Evolutionary conservation across 345 rosid genomes (phyloP).

Genomic region (Raphanus raphanistrum): DNA sequence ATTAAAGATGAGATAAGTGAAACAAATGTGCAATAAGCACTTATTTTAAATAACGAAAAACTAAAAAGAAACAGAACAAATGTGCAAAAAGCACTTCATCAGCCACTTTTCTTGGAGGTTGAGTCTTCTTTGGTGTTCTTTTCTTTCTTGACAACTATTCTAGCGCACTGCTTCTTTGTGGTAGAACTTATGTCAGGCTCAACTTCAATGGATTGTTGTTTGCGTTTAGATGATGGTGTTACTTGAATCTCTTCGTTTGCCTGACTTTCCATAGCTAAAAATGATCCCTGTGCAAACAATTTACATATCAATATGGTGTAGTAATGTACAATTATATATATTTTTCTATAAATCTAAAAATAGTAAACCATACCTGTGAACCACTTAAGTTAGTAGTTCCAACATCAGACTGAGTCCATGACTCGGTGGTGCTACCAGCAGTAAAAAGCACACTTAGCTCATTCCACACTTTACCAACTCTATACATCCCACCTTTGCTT

Average conservation of each 20-base stretch:
- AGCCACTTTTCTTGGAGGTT: neutral
- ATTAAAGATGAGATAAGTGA: neutral
- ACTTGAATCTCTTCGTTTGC: neutral
- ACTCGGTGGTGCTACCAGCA: neutral
- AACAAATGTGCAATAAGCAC: neutral
- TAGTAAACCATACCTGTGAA: neutral
- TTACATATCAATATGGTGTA: neutral
- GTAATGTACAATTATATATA: too few relatives aligned
- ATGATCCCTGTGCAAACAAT: neutral
- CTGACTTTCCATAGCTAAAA: neutral
- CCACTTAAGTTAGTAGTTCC: neutral
- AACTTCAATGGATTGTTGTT: neutral
- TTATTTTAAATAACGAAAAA: neutral
- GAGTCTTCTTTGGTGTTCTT: neutral
- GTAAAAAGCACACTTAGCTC: neutral
- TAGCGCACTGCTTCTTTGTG: neutral
- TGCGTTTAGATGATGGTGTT: neutral
- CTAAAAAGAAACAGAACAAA: neutral
- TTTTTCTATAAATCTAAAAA: too few relatives aligned
- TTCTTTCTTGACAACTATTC: neutral
- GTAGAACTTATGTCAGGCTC: neutral
- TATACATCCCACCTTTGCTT: neutral
- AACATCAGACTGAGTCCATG: neutral
- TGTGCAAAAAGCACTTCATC: neutral
- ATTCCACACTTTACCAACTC: neutral